phyloP scores from a whole-genome alignment of 129 eudicot genomes.

The Pseudognaphalium luteoalbum region DNA sequence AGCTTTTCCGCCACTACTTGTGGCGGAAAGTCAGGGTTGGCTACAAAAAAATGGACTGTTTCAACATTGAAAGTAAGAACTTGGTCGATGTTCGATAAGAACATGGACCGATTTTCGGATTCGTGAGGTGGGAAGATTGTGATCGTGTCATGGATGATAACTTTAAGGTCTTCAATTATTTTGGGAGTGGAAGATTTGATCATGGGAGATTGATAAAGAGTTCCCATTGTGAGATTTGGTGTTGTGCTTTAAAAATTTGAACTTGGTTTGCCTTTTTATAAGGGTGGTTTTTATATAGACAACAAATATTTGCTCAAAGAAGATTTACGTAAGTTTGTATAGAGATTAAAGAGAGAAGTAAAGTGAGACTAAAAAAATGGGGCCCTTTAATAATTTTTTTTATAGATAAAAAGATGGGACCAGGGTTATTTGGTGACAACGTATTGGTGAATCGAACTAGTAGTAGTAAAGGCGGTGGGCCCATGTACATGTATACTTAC shows the following conservation, averaged over 20 bases:
- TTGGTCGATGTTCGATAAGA: constrained; percentile 80
- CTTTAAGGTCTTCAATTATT: constrained; percentile 61
- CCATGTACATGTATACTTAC: too few relatives aligned
- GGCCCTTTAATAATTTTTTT: background rate
- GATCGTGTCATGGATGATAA: constrained; percentile 50
- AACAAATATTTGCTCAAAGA: background rate
- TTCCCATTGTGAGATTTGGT: constrained; percentile 52
- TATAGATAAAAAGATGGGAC: too few relatives aligned
- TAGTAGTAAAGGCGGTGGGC: too few relatives aligned
- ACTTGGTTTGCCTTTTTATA: constrained; percentile 20
- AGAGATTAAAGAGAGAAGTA: background rate
- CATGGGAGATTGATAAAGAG: constrained; percentile 35
- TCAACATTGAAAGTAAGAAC: constrained; percentile 73
- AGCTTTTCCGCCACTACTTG: constrained; percentile 48
- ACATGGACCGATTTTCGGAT: constrained; percentile 46
- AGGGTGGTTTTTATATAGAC: background rate
- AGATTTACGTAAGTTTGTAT: background rate
- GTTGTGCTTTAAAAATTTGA: background rate
- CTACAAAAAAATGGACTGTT: constrained; percentile 67
- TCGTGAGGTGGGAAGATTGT: constrained; percentile 53
- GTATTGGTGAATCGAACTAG: too few relatives aligned
- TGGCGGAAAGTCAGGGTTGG: constrained; percentile 55
- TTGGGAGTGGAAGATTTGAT: constrained; percentile 27
- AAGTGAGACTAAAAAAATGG: background rate
- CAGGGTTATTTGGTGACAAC: too few relatives aligned